Percentiles rank a stretch among this genome's conserved stretches.
Conservation (phyloP, 176 grass and related monocot species). For the Elymus sibiricus region DNA sequence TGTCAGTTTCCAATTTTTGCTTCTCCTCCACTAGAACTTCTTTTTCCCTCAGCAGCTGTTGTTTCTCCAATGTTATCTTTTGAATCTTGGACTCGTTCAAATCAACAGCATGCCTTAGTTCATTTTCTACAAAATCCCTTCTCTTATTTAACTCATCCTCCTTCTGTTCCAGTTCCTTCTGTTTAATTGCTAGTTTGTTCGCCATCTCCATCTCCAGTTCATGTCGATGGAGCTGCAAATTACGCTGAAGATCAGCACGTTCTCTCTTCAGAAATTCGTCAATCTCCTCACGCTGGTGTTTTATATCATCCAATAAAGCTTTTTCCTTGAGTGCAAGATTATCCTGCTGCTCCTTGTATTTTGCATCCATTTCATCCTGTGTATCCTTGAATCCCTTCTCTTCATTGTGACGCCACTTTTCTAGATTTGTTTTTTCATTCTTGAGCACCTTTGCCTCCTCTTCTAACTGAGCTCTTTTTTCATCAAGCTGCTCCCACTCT, state of each 20-base stretch:
- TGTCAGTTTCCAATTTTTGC: conserved; percentile 66
- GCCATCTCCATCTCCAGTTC: conserved; percentile 84
- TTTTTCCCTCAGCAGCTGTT: conserved; percentile 55
- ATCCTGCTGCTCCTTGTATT: conserved; percentile 42
- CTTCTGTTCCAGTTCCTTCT: conserved; percentile 66
- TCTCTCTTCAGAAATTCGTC: conserved; percentile 69
- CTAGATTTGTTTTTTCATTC: conserved; percentile 68
- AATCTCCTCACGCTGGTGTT: conserved; percentile 46
- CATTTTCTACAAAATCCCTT: conserved; percentile 53
- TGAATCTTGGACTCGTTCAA: conserved; percentile 69
- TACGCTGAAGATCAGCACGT: conserved; percentile 53
- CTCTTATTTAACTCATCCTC: conserved; percentile 65
- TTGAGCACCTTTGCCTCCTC: conserved; percentile 55
- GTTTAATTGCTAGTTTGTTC: conserved; percentile 57
- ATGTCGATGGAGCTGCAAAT: conserved; percentile 56
- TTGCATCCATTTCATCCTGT: conserved; percentile 47
- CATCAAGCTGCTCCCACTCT: conserved; percentile 92
- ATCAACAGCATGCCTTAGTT: conserved; percentile 54
- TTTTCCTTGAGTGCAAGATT: conserved; percentile 59
- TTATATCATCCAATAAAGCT: conserved; percentile 52
- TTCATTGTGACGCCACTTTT: conserved; percentile 63
- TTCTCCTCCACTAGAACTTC: conserved; percentile 45
- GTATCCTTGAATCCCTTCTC: conserved; percentile 61
- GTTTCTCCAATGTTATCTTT: conserved; percentile 61
- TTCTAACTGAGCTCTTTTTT: conserved; percentile 60